Evolutionary conservation across 192 early-diverging fungal species (phyloP), one percentile per base, ranked within the genome.

Genomic region (Coemansia sp.): DNA sequence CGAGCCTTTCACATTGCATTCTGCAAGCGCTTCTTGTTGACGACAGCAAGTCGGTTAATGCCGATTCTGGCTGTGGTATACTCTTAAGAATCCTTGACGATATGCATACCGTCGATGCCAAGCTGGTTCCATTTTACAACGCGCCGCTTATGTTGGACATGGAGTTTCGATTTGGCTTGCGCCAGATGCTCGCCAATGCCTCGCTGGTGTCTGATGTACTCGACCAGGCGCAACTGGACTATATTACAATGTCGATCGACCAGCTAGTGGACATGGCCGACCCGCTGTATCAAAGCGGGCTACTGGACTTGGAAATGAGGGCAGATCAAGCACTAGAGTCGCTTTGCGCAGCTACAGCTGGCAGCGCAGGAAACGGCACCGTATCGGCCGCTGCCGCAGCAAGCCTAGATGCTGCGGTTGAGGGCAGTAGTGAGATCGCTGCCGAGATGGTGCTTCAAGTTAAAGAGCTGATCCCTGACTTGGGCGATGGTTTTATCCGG

Each of bases 401-500:
- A 11, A 13, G 59, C 31, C 46, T 72, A 29, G 67, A 63, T 12
- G 33, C 75, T 41, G 22, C 38, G 49, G 18, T 44, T 24, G n/a
- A 20, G 31, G 49, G 20, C 20, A 63, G 11, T 63, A 9, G 40
- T 6, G 55, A 57, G 11, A 88, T 89, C 18, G 84, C 85, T 16
- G 85, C 86, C 80, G 77, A 80, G 1, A 81, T 90, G 8, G 91
- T 97, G 55, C 91, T 90, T 3, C 93, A 96, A 72, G 80, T 98
- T 3, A 88, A 91, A 47, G 95, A 98, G 51, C 65, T 98, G 40
- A 94, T 98, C 66, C 93, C 95, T 0, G 92, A 95, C 54, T 82
- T 96, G 11, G 95, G 95, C 15, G 91, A 91, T 16, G 96, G 96
- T 10, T 98, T 96, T 78, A 89, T 98, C 59, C 93, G 94, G 67